Conservation (phyloP, 306 rosid genomes). For the Mimosa pudica region DNA sequence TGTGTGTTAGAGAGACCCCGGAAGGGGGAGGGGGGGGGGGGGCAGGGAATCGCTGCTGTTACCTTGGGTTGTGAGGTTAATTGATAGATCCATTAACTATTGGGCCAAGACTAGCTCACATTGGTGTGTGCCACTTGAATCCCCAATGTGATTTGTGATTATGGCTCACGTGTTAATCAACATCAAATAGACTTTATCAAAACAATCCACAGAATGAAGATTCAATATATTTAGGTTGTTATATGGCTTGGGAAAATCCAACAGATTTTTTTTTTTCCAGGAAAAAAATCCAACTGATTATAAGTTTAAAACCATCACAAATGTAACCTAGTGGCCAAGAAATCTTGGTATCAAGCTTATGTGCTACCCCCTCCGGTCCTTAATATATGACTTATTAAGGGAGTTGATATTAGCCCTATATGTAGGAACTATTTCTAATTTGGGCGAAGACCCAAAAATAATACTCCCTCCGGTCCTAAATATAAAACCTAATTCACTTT, state of each 20-base stretch:
- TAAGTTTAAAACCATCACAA: not conserved
- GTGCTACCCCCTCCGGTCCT: not conserved
- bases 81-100: not conserved
- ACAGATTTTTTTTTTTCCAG: not conserved
- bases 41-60: not conserved
- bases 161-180: not conserved
- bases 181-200: slow-evolving; percentile 1
- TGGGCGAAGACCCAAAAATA: too few relatives aligned
- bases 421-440: too few relatives aligned
- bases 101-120: not conserved
- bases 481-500: too few relatives aligned
- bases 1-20: too few relatives aligned
- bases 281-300: slow-evolving; percentile 22
- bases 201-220: slow-evolving; percentile 31
- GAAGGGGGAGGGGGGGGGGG: not conserved
- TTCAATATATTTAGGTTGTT: slow-evolving; percentile 24
- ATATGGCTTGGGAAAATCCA: slow-evolving; percentile 17
- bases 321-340: slow-evolving; percentile 7
- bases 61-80: not conserved
- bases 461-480: too few relatives aligned
- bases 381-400: too few relatives aligned
- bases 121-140: not conserved
- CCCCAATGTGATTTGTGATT: not conserved
- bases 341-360: slow-evolving; percentile 20
- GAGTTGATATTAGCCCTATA: too few relatives aligned